Evolutionary conservation across 768 basidiomycete genomes (phyloP).

Genomic region (Mycena belliarum): DNA sequence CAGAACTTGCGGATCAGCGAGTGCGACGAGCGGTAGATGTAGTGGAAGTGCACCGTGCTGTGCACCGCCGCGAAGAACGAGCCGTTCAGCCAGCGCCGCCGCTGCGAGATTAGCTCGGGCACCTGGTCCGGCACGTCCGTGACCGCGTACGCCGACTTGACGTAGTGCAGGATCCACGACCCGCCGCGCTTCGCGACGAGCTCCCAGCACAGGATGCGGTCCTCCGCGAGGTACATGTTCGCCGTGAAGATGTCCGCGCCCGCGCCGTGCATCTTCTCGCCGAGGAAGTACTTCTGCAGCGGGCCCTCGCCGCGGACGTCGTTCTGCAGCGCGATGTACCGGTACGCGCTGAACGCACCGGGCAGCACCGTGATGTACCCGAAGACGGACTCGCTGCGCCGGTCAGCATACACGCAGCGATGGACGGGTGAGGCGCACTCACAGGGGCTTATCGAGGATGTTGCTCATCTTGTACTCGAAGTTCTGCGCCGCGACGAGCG

Average conservation of each 20-base stretch:
- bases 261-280: slow-evolving; percentile 91
- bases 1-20: slow-evolving; percentile 82
- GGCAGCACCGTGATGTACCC: slow-evolving; percentile 95
- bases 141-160: slow-evolving; percentile 90
- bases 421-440: slow-evolving; percentile 23
- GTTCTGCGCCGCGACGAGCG: slow-evolving; percentile 91
- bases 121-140: slow-evolving; percentile 95
- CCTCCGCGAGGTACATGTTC: slow-evolving; percentile 95
- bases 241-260: slow-evolving; percentile 92
- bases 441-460: slow-evolving; percentile 87
- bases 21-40: slow-evolving; percentile 91
- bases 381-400: slow-evolving; percentile 70
- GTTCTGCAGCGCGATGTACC: slow-evolving; percentile 91
- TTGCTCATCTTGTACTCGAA: slow-evolving; percentile 94
- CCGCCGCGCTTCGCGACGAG: slow-evolving; percentile 91
- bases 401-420: not conserved
- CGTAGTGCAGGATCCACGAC: slow-evolving; percentile 93
- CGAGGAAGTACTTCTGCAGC: slow-evolving; percentile 93
- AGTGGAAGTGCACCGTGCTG: slow-evolving; percentile 89
- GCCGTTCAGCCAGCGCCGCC: slow-evolving; percentile 95
- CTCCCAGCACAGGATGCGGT: slow-evolving; percentile 96
- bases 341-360: slow-evolving; percentile 89
- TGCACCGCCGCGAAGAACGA: slow-evolving; percentile 98
- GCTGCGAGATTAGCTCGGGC: slow-evolving; percentile 92
- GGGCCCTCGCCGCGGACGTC: slow-evolving; percentile 83